phyloP scores from a whole-genome alignment of 495 filamentous ascomycete genomes.

The Amorphotheca resinae region DNA sequence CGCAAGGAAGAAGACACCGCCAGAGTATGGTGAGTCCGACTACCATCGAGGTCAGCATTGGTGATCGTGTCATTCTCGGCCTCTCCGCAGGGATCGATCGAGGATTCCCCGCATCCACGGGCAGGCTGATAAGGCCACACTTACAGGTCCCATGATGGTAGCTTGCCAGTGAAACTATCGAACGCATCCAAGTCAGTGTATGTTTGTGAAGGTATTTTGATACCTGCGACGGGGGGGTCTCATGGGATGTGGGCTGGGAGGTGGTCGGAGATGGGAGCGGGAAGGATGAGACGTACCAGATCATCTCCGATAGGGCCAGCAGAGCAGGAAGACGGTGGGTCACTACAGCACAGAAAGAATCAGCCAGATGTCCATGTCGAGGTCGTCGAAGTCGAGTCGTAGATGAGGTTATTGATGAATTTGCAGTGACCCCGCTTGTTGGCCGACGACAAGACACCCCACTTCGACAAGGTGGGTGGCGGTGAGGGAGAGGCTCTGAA shows the following conservation, averaged over 20 bases:
- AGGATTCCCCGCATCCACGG: no score
- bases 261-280: not conserved
- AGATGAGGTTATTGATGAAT: conserved; percentile 16
- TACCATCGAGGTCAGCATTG: conserved; percentile 23
- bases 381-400: not conserved
- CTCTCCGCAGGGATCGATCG: no score
- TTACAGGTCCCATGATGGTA: conserved; percentile 98
- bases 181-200: conserved; percentile 11
- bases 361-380: conserved; percentile 22
- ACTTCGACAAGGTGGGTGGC: conserved; percentile 13
- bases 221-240: conserved; percentile 11
- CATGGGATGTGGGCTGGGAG: conserved; percentile 6
- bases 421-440: conserved; percentile 18
- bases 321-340: conserved; percentile 97
- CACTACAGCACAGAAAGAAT: conserved; percentile 43
- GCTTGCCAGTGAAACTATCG: conserved; percentile 98
- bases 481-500: conserved; percentile 17
- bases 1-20: conserved; percentile 94
- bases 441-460: conserved; percentile 16
- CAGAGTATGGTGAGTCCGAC: conserved; percentile 91
- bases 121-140: conserved; percentile 28
- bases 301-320: conserved; percentile 94
- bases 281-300: conserved; percentile 70
- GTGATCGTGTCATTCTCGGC: conserved; percentile 9
- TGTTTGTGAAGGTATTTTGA: conserved; percentile 2